Evolutionary conservation across 371 early-diverging fungal genomes (phyloP).

Genomic region (Mucor ambiguus): DNA sequence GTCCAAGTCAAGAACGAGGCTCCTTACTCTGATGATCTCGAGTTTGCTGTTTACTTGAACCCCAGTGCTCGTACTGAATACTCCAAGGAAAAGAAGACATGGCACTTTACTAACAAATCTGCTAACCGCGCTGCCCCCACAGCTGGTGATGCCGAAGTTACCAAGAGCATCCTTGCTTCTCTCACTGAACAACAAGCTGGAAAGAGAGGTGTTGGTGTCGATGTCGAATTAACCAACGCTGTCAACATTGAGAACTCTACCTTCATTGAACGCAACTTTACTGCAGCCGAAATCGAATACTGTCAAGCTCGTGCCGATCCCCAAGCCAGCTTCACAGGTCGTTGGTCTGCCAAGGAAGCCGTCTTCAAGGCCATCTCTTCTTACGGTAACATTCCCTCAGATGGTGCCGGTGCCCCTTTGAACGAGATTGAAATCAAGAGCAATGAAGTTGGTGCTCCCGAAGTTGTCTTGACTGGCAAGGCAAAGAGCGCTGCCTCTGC

Average conservation of each 20-base stretch:
- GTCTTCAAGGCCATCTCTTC: slow-evolving; percentile 93
- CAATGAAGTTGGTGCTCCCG: slow-evolving; percentile 82
- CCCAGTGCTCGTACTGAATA: slow-evolving; percentile 88
- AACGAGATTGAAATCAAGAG: slow-evolving; percentile 86
- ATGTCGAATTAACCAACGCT: slow-evolving; percentile 86
- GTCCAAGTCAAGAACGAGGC: slow-evolving; percentile 89
- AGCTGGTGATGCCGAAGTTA: slow-evolving; percentile 59
- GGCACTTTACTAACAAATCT: slow-evolving; percentile 68
- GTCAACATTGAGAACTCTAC: slow-evolving; percentile 82
- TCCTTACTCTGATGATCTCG: slow-evolving; percentile 89
- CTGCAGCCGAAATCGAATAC: slow-evolving; percentile 78
- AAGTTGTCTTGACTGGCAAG: slow-evolving; percentile 85
- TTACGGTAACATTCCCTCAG: slow-evolving; percentile 68
- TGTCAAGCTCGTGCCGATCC: slow-evolving; percentile 79
- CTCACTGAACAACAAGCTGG: slow-evolving; percentile 60
- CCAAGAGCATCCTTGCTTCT: slow-evolving; percentile 63
- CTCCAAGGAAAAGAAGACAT: slow-evolving; percentile 74
- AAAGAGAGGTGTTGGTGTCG: slow-evolving; percentile 85
- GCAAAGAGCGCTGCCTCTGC: slow-evolving; percentile 71
- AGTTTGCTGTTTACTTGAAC: slow-evolving; percentile 88
- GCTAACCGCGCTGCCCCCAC: slow-evolving; percentile 37
- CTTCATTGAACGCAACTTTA: slow-evolving; percentile 94
- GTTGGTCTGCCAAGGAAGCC: slow-evolving; percentile 97
- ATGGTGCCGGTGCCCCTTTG: slow-evolving; percentile 88
- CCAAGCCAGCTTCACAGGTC: slow-evolving; percentile 88